Evolutionary conservation across 139 green algal species (phyloP).

Genomic region (Volvox reticuliferus): DNA sequence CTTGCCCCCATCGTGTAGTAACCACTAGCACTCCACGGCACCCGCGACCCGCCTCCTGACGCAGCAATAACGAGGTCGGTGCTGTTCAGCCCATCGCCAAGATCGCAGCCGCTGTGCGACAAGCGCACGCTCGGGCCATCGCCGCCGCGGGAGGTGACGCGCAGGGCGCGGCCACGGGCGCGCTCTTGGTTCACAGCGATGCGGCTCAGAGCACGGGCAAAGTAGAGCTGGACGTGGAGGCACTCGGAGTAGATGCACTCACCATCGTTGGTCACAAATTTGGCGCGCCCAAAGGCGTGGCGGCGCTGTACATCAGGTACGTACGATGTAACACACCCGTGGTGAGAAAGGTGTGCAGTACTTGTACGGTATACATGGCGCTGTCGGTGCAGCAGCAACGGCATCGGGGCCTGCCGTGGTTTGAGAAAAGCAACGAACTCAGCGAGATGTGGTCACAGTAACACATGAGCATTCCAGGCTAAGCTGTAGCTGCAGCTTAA

Average conservation of each 20-base stretch:
- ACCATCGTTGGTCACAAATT: slow-evolving; percentile 90
- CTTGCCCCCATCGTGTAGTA: too few species aligned
- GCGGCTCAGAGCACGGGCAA: slow-evolving; percentile 86
- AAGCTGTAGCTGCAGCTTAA: too few species aligned
- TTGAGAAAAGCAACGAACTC: too few species aligned
- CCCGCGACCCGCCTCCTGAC: not conserved
- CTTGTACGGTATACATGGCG: too few species aligned
- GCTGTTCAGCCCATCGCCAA: slow-evolving; percentile 66
- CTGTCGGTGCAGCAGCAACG: too few species aligned
- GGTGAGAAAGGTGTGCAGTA: too few species aligned
- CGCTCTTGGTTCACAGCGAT: slow-evolving; percentile 79
- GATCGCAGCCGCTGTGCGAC: slow-evolving; percentile 48
- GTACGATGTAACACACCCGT: not conserved
- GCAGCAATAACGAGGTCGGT: slow-evolving; percentile 82
- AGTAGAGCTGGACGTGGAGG: slow-evolving; percentile 75
- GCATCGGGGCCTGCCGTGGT: too few species aligned
- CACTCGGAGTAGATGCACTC: slow-evolving; percentile 81
- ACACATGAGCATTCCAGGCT: too few species aligned
- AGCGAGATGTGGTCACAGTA: too few species aligned
- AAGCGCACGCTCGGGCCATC: not conserved
- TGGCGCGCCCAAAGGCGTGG: slow-evolving; percentile 89
- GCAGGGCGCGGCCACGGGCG: not conserved
- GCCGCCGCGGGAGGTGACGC: not conserved
- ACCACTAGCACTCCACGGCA: not conserved
- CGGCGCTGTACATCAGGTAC: slow-evolving; percentile 80